Base-by-base conservation (phyloP, 331 rosid species). In the Acacia concinna region DNA sequence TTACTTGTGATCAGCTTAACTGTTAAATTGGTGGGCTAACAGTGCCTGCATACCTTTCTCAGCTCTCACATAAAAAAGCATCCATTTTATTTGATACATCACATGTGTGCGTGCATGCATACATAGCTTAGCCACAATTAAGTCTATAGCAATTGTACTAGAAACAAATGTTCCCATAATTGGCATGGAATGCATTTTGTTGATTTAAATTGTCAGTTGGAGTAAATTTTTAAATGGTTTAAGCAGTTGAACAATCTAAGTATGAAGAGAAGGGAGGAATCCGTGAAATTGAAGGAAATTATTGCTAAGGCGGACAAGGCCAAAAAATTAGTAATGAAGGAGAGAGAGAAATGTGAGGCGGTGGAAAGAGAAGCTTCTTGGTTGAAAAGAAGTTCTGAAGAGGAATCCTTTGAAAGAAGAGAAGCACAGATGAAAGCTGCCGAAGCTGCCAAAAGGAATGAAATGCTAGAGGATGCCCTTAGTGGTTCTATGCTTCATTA, bases 401-500 rank as follows among this genome's bases (percentile, higher is more conserved):
- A 89, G 84, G 99, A 93, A 86, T 91, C 90, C 23, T 49, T 85
- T 0, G 88, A 88, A 44, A 90, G 88, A 84, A 90, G 79, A 72
- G 98, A 88, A 23, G 93, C 93, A 4, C 97, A 91, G 85, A 62
- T 68, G 68, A 86, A 88, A 81, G 97, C 91, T 47, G 67, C 78
- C 56, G 89, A 47, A 68, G 90, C 91, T 56, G 87, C 89, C 37
- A 85, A 71, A 86, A 94, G 87, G 85, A 96, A 69, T 66, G 92
- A 86, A 81, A 93, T 85, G 79, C 89, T 93, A 54, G 94, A 90
- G 85, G 84, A 30, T 73, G 97, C 93, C 79, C 92, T 93, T 31
- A 68, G 70, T 40, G 92, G 97, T 81, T 81, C 92, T 21, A 35
- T 71, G 71, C 90, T 43, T 59, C 87, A 85, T 68, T 91, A 93